phyloP scores from a whole-genome alignment of 495 filamentous ascomycete genomes.

The Xeromyces bisporus region DNA sequence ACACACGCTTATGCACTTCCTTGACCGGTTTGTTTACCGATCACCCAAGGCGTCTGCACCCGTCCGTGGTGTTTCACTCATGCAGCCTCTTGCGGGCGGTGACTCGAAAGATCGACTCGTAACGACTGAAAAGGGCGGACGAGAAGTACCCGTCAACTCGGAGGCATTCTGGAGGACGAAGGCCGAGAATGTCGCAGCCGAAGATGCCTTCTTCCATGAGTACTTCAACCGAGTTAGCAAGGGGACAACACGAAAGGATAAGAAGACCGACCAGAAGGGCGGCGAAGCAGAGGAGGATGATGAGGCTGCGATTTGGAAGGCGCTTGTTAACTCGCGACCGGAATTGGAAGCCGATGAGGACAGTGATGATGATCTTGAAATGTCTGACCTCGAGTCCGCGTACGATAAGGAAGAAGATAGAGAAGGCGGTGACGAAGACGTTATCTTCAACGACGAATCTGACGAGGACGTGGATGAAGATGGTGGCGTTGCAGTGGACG shows the following conservation, averaged over 20 bases:
- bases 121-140: constrained; percentile 32
- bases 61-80: constrained; percentile 66
- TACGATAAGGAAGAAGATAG: constrained; percentile 34
- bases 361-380: constrained; percentile 45
- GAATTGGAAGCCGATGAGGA: constrained; percentile 54
- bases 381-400: constrained; percentile 46
- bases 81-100: constrained; percentile 74
- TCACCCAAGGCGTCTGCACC: constrained; percentile 55
- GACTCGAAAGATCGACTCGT: constrained; percentile 48
- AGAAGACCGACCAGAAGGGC: constrained; percentile 30
- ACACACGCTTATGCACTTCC: constrained; percentile 83
- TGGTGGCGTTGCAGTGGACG: constrained; percentile 26
- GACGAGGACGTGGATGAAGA: constrained; percentile 28
- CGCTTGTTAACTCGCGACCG: constrained; percentile 61
- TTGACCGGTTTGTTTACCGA: constrained; percentile 92
- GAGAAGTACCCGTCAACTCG: constrained; percentile 50
- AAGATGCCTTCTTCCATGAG: constrained; percentile 95
- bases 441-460: constrained; percentile 32
- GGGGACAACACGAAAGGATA: constrained; percentile 33
- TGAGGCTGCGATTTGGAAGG: constrained; percentile 81
- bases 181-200: constrained; percentile 64
- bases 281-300: constrained; percentile 19
- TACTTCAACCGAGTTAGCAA: constrained; percentile 78
- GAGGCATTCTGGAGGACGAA: constrained; percentile 86
- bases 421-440: constrained; percentile 35